Base-by-base conservation (phyloP, 164 flowering plant genomes). In the Paratinospora sagittata region DNA sequence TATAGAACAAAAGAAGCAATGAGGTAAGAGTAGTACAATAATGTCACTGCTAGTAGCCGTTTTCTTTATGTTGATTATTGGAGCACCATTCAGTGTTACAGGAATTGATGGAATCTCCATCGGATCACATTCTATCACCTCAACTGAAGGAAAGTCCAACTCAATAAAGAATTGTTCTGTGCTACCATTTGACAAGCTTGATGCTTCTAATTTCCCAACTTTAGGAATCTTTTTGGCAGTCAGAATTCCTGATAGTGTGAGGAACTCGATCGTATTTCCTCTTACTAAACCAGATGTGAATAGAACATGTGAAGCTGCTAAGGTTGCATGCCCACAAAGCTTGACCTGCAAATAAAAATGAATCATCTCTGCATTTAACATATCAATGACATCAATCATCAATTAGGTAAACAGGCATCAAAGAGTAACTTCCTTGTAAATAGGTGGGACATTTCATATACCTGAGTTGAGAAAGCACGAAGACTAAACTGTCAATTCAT, bases 241-340 rank as follows among this genome's bases (percentile, higher is more conserved):
- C 70, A 93, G 76, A 75, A 83, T 76, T 67, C 97, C 95, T n/a
- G 98, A 90, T 11, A 81, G 80, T 13, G 93, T 85, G 13, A 58
- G 69, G 74, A 88, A 93, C 79, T 91, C 97, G 41, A 90, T 79
- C 0, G 49, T 70, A 61, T 80, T 68, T 0, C 83, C 71, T 41
- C 79, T 70, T 41, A 82, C 81, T 72, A 82, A 61, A 23, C 84
- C 84, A 37, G 80, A 73, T 24, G 87, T 21, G 67, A 93, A 90
- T 27, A 91, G 82, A 68, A 75, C 55, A 68, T 81, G 77, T 36
- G 83, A 77, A 36, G 83, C 65, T 57, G 83, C 81, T 70, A 81
- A 58, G 14, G 81, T 81, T 73, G 73, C 83, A 73, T 81, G 83
- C 16, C 82, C 82, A 71, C 83, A 81, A 27, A 81, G 73, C 3